phyloP scores from a whole-genome alignment of 257 asterid species.

The Datura wrightii region DNA sequence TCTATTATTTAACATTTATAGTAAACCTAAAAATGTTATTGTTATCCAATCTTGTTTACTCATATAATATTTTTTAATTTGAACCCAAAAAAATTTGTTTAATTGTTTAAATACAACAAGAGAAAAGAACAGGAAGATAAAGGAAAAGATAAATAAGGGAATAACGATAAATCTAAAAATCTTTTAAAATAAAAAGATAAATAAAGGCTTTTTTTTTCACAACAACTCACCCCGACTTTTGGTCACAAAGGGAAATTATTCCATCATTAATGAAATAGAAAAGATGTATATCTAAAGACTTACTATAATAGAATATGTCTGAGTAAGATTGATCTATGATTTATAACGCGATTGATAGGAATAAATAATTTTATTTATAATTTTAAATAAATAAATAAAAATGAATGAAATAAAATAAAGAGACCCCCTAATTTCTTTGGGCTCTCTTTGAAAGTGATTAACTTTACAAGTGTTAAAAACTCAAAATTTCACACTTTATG shows the following conservation, averaged over 20 bases:
- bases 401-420: background rate
- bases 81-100: too few relatives aligned
- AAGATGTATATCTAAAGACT: background rate
- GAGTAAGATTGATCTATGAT: background rate
- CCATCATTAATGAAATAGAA: background rate
- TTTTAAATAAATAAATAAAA: background rate
- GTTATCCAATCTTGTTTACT: too few relatives aligned
- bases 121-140: too few relatives aligned
- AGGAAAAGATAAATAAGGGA: too few relatives aligned
- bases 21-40: too few relatives aligned
- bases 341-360: background rate
- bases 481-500: background rate
- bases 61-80: too few relatives aligned
- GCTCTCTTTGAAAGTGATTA: background rate
- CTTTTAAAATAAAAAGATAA: too few relatives aligned
- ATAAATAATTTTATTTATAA: background rate
- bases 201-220: too few relatives aligned
- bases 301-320: background rate
- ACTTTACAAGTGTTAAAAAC: background rate
- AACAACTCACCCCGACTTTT: background rate
- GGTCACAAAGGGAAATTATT: background rate
- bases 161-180: too few relatives aligned
- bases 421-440: background rate
- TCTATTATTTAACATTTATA: too few relatives aligned
- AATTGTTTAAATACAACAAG: too few relatives aligned